phyloP scores from a whole-genome alignment of 148 eudicot species.

The Vaccinium darrowii region DNA sequence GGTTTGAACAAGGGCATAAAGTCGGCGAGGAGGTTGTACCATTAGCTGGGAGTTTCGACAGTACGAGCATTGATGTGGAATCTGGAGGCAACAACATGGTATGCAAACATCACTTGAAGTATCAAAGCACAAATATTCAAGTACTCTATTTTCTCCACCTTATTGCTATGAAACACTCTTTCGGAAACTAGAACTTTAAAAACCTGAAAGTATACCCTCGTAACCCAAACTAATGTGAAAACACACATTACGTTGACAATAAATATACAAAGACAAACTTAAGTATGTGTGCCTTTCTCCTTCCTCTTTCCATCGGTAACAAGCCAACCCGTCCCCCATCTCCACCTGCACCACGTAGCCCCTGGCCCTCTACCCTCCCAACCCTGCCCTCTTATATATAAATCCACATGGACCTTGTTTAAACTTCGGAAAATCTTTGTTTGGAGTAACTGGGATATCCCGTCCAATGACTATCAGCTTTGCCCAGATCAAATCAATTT shows the following conservation, averaged over 20 bases:
- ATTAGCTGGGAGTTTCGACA: conserved; percentile 79
- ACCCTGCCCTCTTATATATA: not conserved
- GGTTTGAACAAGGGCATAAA: conserved; percentile 91
- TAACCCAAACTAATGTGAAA: not conserved
- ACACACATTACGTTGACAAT: not conserved
- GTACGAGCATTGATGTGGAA: conserved; percentile 60
- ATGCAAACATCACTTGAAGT: conserved; percentile 17
- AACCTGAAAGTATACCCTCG: not conserved
- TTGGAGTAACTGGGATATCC: not conserved
- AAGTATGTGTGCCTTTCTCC: not conserved
- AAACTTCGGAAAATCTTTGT: not conserved
- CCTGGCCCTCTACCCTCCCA: not conserved
- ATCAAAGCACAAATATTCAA: not conserved
- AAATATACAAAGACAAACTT: not conserved
- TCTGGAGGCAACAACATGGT: conserved; percentile 53
- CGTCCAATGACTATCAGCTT: not conserved
- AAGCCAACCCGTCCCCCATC: not conserved
- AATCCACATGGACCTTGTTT: not conserved
- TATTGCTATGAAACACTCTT: not conserved
- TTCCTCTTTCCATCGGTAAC: not conserved
- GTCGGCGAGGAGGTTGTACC: conserved; percentile 94
- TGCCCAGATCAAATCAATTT: not conserved
- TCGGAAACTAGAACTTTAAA: not conserved
- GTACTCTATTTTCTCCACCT: not conserved
- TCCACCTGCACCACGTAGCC: not conserved